Conservation (phyloP, 2,329 filamentous ascomycete genomes). For the Chaetomiaceae sp. region DNA sequence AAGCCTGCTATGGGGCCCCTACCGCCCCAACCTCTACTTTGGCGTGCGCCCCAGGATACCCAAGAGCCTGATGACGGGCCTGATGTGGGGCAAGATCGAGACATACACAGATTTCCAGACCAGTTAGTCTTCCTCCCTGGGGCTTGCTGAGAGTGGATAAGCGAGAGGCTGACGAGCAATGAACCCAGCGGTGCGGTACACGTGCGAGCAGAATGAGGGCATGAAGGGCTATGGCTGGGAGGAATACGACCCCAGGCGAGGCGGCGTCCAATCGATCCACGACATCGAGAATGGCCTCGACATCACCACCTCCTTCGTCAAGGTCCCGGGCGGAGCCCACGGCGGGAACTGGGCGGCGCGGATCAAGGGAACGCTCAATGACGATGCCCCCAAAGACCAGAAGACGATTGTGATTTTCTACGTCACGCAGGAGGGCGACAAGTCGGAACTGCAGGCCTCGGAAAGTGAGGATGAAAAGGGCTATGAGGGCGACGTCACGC, state of each 20-base stretch:
- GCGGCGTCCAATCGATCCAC: conserved; percentile 84
- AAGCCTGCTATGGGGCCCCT: conserved; percentile 91
- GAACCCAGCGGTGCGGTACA: conserved; percentile 71
- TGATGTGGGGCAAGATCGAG: conserved; percentile 87
- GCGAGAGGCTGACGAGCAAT: neutral
- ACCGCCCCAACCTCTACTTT: conserved; percentile 90
- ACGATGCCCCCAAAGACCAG: conserved; percentile 58
- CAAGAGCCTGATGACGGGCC: conserved; percentile 72
- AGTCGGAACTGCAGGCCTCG: conserved; percentile 56
- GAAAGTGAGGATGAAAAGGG: conserved; percentile 43
- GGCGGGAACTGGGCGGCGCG: conserved; percentile 90
- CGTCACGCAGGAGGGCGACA: conserved; percentile 70
- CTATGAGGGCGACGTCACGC: conserved; percentile 55
- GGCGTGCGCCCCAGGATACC: conserved; percentile 74
- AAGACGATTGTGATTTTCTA: conserved; percentile 80
- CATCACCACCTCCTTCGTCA: conserved; percentile 88
- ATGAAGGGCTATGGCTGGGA: conserved; percentile 98
- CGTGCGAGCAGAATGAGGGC: conserved; percentile 89
- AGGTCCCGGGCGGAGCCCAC: conserved; percentile 76
- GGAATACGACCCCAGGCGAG: conserved; percentile 83
- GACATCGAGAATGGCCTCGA: conserved; percentile 84
- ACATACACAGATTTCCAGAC: conserved; percentile 67
- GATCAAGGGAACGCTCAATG: conserved; percentile 72
- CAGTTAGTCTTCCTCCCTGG: conserved; percentile 48
- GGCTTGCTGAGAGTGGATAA: neutral